These are phyloP conservation scores for Aspergillus olivimuriae DNA, from an alignment of 495 filamentous ascomycete species.

Conservation along the genomic window DNA sequence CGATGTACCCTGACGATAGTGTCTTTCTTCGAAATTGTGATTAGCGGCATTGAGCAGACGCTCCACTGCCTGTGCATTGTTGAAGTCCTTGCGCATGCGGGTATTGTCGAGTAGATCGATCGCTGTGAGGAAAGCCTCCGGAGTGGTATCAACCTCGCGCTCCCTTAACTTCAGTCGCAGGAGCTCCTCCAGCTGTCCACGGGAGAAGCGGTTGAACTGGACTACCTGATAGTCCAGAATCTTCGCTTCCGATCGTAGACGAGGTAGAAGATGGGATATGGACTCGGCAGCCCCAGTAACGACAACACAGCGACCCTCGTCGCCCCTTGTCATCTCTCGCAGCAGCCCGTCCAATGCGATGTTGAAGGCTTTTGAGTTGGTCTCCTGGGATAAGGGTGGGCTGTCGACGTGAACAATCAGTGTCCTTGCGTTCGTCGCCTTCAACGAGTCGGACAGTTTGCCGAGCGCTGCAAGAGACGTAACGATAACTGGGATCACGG, in stretches of 20 bases:
- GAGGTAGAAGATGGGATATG: conserved; percentile 5
- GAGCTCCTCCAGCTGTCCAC: conserved; percentile 13
- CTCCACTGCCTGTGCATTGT: conserved; percentile 15
- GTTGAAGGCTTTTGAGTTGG: too few species aligned
- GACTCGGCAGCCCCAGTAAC: conserved; percentile 6
- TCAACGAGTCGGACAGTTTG: too few species aligned
- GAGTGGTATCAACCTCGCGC: conserved; percentile 11
- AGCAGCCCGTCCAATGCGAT: too few species aligned
- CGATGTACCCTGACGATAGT: too few species aligned
- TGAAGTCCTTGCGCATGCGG: conserved; percentile 14
- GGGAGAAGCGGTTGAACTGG: conserved; percentile 8
- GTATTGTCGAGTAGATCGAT: conserved; percentile 13
- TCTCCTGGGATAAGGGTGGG: too few species aligned
- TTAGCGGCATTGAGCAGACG: conserved; percentile 11
- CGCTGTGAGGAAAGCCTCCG: conserved; percentile 14
- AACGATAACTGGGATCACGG: too few species aligned
- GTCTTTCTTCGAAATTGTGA: conserved; percentile 12
- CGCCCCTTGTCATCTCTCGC: too few species aligned
- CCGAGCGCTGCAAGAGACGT: conserved; percentile 3
- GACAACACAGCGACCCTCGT: too few species aligned
- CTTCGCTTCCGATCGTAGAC: background rate
- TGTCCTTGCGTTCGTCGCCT: too few species aligned
- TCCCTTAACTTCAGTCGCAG: conserved; percentile 11
- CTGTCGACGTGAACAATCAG: too few species aligned
- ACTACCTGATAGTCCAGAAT: conserved; percentile 8